Conservation (phyloP, 2,329 filamentous ascomycete species). For the Epichloe baconii region DNA sequence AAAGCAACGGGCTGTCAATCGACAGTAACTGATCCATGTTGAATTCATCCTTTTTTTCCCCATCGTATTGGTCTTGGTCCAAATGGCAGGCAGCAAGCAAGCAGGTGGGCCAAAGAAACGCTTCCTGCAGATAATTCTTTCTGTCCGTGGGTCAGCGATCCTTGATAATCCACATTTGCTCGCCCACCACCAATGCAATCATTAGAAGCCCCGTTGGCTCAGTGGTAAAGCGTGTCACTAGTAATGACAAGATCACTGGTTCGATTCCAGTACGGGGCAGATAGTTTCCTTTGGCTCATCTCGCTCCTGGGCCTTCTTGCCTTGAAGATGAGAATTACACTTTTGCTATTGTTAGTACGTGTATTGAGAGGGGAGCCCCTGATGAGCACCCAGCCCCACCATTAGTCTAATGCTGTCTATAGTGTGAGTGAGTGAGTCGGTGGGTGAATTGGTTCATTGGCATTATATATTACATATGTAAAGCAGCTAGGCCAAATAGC, state of each 20-base stretch:
- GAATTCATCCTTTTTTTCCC: neutral
- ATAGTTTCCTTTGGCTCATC: neutral
- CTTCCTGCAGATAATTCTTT: neutral
- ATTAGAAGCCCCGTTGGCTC: slow-evolving; percentile 18
- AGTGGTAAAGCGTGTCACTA: slow-evolving; percentile 25
- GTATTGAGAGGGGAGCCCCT: too few species aligned
- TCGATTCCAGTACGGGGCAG: slow-evolving; percentile 23
- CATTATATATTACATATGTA: too few species aligned
- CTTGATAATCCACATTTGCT: slow-evolving; percentile 2
- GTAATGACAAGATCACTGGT: slow-evolving; percentile 24
- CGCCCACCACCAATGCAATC: accelerated
- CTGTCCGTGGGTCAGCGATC: neutral
- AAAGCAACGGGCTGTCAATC: too few species aligned
- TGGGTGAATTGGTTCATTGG: too few species aligned
- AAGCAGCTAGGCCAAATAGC: too few species aligned
- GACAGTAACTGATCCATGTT: too few species aligned
- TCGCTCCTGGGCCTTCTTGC: neutral
- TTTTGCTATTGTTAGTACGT: too few species aligned
- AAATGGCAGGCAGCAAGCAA: neutral
- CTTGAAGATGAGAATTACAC: too few species aligned
- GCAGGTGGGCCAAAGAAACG: neutral
- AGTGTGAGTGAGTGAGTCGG: too few species aligned
- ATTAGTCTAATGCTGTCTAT: too few species aligned
- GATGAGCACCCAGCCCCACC: too few species aligned
- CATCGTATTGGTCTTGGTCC: neutral